Conservation (phyloP, 805 yeast genomes). For the Cyberlindnera maritima region DNA sequence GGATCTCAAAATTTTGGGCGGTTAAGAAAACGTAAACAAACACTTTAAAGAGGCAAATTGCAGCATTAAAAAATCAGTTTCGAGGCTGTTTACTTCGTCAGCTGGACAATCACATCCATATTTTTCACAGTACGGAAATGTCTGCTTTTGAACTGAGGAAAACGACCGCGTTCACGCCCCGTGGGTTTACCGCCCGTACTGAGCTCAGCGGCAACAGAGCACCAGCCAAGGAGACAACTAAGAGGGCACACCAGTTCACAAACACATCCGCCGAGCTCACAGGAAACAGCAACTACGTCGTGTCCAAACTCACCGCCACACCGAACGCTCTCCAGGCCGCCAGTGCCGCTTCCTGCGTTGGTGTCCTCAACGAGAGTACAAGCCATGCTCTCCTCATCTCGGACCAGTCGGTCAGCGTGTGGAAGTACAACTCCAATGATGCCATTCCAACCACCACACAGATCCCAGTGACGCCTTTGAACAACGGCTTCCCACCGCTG, state of each 20-base stretch:
- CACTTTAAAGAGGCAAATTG: not conserved
- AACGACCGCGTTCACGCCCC: slow-evolving; percentile 11
- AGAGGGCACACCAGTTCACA: slow-evolving; percentile 21
- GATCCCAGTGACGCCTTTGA: slow-evolving; percentile 35
- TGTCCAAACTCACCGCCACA: slow-evolving; percentile 51
- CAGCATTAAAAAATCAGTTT: not conserved
- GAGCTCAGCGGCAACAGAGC: slow-evolving; percentile 4
- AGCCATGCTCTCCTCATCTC: slow-evolving; percentile 29
- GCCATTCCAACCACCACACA: slow-evolving; percentile 54
- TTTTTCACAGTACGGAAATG: not conserved
- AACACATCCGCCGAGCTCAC: slow-evolving; percentile 47
- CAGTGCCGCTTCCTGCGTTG: slow-evolving; percentile 14
- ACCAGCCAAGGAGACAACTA: slow-evolving; percentile 8
- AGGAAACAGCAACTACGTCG: slow-evolving; percentile 54
- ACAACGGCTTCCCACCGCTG: slow-evolving; percentile 39
- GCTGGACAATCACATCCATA: not conserved
- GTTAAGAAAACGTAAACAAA: slow-evolving; percentile 14
- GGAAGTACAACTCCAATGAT: slow-evolving; percentile 67
- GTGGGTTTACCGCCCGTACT: slow-evolving; percentile 12
- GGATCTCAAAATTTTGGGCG: slow-evolving; percentile 12
- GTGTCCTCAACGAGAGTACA: slow-evolving; percentile 30
- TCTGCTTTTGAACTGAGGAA: slow-evolving; percentile 6
- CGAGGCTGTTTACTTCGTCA: not conserved
- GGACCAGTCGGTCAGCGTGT: slow-evolving; percentile 54
- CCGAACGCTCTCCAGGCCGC: slow-evolving; percentile 35